phyloP scores from a whole-genome alignment of 2,329 filamentous ascomycete species.

The Aaosphaeria arxii region DNA sequence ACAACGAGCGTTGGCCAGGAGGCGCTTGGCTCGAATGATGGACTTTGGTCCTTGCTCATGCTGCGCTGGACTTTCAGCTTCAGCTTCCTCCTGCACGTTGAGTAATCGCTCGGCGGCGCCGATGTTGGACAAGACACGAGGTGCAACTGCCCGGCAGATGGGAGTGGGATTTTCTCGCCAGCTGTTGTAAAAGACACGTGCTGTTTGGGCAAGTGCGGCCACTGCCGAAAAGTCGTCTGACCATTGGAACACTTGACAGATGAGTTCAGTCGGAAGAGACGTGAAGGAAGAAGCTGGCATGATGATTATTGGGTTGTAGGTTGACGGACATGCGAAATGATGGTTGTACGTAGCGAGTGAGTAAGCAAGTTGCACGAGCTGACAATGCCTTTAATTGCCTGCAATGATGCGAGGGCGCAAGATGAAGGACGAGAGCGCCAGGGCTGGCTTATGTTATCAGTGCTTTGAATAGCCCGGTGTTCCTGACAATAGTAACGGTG shows the following conservation, averaged over 20 bases:
- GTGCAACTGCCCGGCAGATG: conserved; percentile 11
- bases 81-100: neutral
- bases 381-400: too few relatives aligned
- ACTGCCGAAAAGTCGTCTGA: conserved; percentile 11
- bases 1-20: neutral
- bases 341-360: neutral
- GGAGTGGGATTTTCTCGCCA: conserved; percentile 10
- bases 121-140: neutral
- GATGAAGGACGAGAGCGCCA: too few relatives aligned
- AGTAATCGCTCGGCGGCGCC: neutral
- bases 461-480: too few relatives aligned
- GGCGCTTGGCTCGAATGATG: neutral
- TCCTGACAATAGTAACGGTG: too few relatives aligned
- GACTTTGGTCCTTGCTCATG: neutral
- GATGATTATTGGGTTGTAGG: neutral
- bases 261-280: conserved; percentile 13
- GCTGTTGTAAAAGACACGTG: conserved; percentile 11
- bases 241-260: conserved; percentile 13
- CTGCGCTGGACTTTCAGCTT: neutral
- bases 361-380: too few relatives aligned
- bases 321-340: neutral
- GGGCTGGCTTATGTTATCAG: too few relatives aligned
- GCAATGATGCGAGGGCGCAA: too few relatives aligned
- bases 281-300: conserved; percentile 2
- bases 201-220: conserved; percentile 13